Evolutionary conservation across 208 protist genomes (phyloP).

Genomic region (Wallacemonas rigidus): DNA sequence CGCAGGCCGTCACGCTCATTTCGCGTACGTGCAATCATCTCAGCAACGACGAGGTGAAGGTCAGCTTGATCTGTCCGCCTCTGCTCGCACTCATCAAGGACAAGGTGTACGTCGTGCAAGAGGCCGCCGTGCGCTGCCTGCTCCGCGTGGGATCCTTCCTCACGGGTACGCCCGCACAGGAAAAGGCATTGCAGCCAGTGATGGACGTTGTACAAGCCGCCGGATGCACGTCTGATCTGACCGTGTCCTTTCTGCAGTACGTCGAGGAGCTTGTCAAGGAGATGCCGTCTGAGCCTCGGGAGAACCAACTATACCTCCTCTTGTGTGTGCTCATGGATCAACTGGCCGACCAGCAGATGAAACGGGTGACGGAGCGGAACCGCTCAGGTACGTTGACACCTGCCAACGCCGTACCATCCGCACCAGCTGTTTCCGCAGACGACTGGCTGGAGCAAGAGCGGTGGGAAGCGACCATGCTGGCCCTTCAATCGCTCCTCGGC

Average conservation of each 20-base stretch:
- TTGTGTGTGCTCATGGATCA: constrained; percentile 53
- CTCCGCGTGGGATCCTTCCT: constrained; percentile 41
- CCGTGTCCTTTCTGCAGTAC: constrained; percentile 44
- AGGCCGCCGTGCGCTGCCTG: constrained; percentile 50
- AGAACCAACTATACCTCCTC: constrained; percentile 64
- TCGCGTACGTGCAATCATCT: constrained; percentile 40
- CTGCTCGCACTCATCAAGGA: constrained; percentile 56
- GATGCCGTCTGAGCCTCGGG: constrained; percentile 71
- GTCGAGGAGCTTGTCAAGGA: constrained; percentile 45
- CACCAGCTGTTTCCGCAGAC: background rate
- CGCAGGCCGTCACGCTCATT: constrained; percentile 52
- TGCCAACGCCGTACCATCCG: background rate
- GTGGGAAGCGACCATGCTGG: constrained; percentile 50
- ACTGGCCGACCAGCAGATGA: constrained; percentile 35
- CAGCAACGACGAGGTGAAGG: constrained; percentile 38
- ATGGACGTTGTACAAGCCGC: constrained; percentile 40
- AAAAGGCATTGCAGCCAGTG: constrained; percentile 41
- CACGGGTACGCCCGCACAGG: constrained; percentile 43
- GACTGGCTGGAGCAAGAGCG: constrained; percentile 21
- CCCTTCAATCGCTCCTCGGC: constrained; percentile 40
- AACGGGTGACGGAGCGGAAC: constrained; percentile 13
- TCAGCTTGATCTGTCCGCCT: constrained; percentile 42
- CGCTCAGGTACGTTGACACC: constrained; percentile 11
- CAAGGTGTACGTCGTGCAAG: constrained; percentile 44
- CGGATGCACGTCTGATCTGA: constrained; percentile 56